A percentile compares a stretch with the other conserved stretches of the same genome.
phyloP scores from a whole-genome alignment of 2,329 filamentous ascomycete genomes.

The Pseudophaeomoniella oleicola region DNA sequence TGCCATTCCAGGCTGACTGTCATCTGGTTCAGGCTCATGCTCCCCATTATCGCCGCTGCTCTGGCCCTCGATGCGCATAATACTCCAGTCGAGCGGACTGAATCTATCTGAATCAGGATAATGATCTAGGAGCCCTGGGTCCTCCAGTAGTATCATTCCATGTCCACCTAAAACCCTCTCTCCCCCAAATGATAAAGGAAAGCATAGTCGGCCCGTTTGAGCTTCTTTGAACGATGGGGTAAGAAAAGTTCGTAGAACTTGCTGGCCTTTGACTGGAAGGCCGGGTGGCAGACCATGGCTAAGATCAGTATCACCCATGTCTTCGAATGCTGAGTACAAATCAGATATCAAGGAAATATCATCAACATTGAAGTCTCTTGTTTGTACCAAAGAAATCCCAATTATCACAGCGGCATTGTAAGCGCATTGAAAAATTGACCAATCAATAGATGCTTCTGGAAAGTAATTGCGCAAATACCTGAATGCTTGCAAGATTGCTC shows the following conservation, averaged over 20 bases:
- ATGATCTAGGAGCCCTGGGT: constrained; percentile 2
- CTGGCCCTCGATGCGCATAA: background rate
- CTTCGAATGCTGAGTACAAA: constrained; percentile 1
- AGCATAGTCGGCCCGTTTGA: background rate
- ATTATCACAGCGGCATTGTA: constrained; percentile 4
- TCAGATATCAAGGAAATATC: constrained; percentile 1
- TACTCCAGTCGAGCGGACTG: background rate
- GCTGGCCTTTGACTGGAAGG: background rate
- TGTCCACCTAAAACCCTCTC: constrained; percentile 8
- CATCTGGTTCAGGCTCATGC: too few species aligned
- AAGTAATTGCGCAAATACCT: constrained; percentile 1
- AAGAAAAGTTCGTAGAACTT: background rate
- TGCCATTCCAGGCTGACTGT: too few species aligned
- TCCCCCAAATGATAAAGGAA: background rate
- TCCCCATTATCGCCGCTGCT: background rate
- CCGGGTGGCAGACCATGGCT: background rate
- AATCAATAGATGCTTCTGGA: background rate
- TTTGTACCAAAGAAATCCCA: constrained; percentile 1
- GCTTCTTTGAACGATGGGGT: background rate
- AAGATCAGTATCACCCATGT: background rate
- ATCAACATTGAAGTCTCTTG: background rate
- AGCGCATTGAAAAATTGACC: constrained; percentile 1
- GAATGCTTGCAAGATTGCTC: constrained; percentile 2
- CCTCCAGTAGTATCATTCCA: constrained; percentile 10
- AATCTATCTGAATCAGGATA: background rate